phyloP scores from a whole-genome alignment of 495 filamentous ascomycete genomes.

The Penicillium parvum region DNA sequence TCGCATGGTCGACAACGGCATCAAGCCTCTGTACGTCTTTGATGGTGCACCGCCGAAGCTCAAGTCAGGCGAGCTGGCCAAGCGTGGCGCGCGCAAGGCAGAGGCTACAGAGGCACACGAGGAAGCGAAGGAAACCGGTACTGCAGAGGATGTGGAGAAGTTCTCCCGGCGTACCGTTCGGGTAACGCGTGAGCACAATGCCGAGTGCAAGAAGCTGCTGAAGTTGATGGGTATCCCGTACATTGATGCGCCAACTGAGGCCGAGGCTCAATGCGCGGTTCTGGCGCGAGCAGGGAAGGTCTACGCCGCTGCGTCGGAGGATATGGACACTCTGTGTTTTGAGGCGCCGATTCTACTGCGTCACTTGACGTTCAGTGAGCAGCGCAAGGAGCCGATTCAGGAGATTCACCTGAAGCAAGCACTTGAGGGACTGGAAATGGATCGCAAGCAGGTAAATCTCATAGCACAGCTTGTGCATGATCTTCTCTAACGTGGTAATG shows the following conservation, averaged over 20 bases:
- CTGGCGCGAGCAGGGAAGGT: constrained; percentile 91
- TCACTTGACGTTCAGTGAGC: constrained; percentile 94
- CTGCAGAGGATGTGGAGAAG: constrained; percentile 94
- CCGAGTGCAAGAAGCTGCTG: constrained; percentile 84
- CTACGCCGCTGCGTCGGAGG: constrained; percentile 92
- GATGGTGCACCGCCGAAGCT: constrained; percentile 95
- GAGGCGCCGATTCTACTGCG: constrained; percentile 84
- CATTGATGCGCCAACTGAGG: constrained; percentile 92
- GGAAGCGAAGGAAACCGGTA: constrained; percentile 96
- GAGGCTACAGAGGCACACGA: constrained; percentile 84
- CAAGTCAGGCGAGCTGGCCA: constrained; percentile 92
- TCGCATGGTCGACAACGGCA: constrained; percentile 96
- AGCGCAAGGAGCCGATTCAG: constrained; percentile 94
- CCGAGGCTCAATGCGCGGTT: constrained; percentile 92
- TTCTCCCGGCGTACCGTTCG: constrained; percentile 92
- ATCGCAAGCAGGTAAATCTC: constrained; percentile 62
- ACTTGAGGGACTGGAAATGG: constrained; percentile 80
- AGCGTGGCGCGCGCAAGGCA: constrained; percentile 84
- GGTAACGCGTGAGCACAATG: constrained; percentile 94
- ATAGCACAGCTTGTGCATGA: neutral
- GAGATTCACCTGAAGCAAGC: constrained; percentile 86
- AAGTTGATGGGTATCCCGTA: constrained; percentile 95
- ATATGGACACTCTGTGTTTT: constrained; percentile 99
- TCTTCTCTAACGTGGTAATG: constrained; percentile 1
- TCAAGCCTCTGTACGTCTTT: constrained; percentile 97